A percentile compares a stretch with the other conserved stretches of the same genome.
These are phyloP conservation scores for Hanseniaspora lindneri DNA, from an alignment of 805 yeast species.

Conservation along the genomic window DNA sequence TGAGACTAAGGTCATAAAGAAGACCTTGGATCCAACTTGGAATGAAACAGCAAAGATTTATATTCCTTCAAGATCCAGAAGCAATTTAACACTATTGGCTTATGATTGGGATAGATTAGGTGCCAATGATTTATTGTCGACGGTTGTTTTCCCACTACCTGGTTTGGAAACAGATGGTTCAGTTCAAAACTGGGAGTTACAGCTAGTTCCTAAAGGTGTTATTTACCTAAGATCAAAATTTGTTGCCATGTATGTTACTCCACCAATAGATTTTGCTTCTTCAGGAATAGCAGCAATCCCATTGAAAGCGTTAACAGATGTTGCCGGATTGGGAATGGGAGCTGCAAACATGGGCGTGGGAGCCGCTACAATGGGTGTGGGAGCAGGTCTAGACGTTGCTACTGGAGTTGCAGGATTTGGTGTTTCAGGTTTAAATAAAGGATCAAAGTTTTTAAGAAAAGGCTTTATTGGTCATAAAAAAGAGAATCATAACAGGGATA, in stretches of 20 bases:
- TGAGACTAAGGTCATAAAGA: slow-evolving; percentile 53
- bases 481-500: neutral
- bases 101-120: slow-evolving; percentile 76
- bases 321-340: slow-evolving; percentile 31
- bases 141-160: slow-evolving; percentile 39
- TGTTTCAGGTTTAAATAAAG: slow-evolving; percentile 36
- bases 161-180: slow-evolving; percentile 35
- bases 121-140: slow-evolving; percentile 49
- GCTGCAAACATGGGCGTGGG: slow-evolving; percentile 32
- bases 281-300: slow-evolving; percentile 37
- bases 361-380: slow-evolving; percentile 32
- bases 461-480: slow-evolving; percentile 25
- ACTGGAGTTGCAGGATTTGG: slow-evolving; percentile 35
- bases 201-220: slow-evolving; percentile 54
- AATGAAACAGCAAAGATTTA: slow-evolving; percentile 53
- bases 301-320: slow-evolving; percentile 37
- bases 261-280: slow-evolving; percentile 37
- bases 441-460: slow-evolving; percentile 33
- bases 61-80: slow-evolving; percentile 50
- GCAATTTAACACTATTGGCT: slow-evolving; percentile 38
- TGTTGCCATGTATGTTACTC: slow-evolving; percentile 55
- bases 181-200: slow-evolving; percentile 36
- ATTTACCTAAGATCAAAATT: slow-evolving; percentile 45
- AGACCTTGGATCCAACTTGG: slow-evolving; percentile 64
- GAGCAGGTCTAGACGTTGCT: slow-evolving; percentile 33